Percentiles rank a stretch among this genome's conserved stretches.
Evolutionary conservation across 108 stramenopile genomes (phyloP).

Genomic region (Cyclostephanos invisitatus): DNA sequence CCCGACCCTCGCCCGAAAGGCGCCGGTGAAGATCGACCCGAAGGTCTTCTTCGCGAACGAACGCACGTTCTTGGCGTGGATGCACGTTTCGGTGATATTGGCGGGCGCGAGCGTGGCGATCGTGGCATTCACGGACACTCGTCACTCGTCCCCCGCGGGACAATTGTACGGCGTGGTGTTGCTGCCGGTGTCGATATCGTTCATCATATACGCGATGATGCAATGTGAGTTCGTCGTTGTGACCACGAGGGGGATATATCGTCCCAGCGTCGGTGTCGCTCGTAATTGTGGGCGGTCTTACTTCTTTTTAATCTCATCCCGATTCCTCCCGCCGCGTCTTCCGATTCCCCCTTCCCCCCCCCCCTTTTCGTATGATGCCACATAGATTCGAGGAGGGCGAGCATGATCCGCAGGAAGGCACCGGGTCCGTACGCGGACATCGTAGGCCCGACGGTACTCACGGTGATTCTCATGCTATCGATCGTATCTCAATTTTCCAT

Average conservation of each 20-base stretch:
- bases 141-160: constrained; percentile 10
- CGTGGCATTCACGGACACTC: constrained; percentile 61
- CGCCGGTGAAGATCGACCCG: constrained; percentile 81
- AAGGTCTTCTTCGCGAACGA: constrained; percentile 96
- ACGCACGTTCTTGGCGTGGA: constrained; percentile 95
- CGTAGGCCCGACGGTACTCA: constrained; percentile 82
- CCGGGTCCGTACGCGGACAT: constrained; percentile 93
- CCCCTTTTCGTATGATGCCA: constrained; percentile 1
- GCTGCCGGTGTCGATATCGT: constrained; percentile 85
- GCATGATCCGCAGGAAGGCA: constrained; percentile 82
- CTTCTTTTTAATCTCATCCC: too few relatives aligned
- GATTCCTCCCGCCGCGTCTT: too few relatives aligned
- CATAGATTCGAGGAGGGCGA: constrained; percentile 64
- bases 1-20: constrained; percentile 33
- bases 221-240: constrained; percentile 88
- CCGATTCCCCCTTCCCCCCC: background rate
- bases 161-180: constrained; percentile 84
- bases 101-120: constrained; percentile 88
- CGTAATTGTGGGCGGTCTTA: too few relatives aligned
- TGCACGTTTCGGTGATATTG: constrained; percentile 81
- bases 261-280: too few relatives aligned
- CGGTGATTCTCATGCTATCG: constrained; percentile 74
- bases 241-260: too few relatives aligned
- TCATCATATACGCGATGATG: constrained; percentile 86
- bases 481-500: constrained; percentile 81